Evolutionary conservation across 805 yeast genomes (phyloP), one percentile per base, ranked within the genome.

Genomic region (Tetrapisispora nanseiensis): DNA sequence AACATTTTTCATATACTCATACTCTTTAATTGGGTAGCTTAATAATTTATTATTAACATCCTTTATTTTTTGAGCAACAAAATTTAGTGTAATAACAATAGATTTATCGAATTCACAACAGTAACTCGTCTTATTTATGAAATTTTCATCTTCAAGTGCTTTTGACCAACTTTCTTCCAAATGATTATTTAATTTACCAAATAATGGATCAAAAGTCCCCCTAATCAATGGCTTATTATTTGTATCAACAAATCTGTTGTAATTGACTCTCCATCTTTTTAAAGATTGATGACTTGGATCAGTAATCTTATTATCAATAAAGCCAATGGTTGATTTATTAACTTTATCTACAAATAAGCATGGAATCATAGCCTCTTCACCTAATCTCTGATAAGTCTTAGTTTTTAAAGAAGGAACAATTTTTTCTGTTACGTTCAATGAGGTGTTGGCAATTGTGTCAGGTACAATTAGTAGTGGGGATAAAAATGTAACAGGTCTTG

Each of bases 161-260:
- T 59, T 61, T 65, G 58, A 23, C 76, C 68, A 20, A 67, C 16
- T 51, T 2, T 66, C 57, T 46, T 72, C 78, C 40, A 82, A 58
- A 27, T 68, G 63, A 28, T 69, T 62, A 62, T 82, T 86, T 35
- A 80, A 35, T 23, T 92, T 89, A 29, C 66, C 68, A 37, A 82
- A 65, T 11, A 80, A 28, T 4, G 84, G 80, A 58, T 81, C 86
- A 19, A 80, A 53, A 20, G 74, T 70, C n/a, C 80, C 68, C 49
- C 86, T 69, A 30, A 82, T 49, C 39, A 79, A 56, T 32, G 84
- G 82, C 53, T 75, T 76, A 20, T 86, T 86, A 24, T 76, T 65
- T 7, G 75, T 69, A 53, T 78, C 78, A 56, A 73, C 71, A 32
- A 76, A 53, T 26, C 74, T 67, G 54, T 76, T 72, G 54, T 76